Evolutionary conservation across 495 filamentous ascomycete genomes (phyloP), one percentile per base, ranked within the genome.

Genomic region (Peziza echinospora): DNA sequence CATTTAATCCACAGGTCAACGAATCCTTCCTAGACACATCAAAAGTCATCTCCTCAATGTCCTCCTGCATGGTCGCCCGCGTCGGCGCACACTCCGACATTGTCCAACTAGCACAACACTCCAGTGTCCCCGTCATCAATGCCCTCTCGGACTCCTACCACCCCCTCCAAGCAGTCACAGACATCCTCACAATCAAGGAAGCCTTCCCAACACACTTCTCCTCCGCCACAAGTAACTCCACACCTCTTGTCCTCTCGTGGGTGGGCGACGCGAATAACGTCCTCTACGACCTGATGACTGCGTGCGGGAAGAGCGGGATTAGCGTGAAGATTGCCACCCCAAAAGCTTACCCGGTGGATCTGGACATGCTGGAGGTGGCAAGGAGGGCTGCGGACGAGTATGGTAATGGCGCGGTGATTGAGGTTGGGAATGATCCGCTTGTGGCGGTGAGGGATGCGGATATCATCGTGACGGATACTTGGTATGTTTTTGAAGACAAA

Each of bases 261-360:
- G 68, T 97, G 21, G 89, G 89, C 39, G 89, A 97, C 57, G 81
- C 85, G 16, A 97, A 94, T 65, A 97, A 97, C 54, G 87, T 97
- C 19, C 73, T 94, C 21, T 93, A 82, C 60, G 89, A 97, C 60
- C 67, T 96, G 26, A 82, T 83, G 7, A 89, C 83, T 47, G 85
- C 68, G 23, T 84, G 81, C 43, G 63, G 73, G 46, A 96, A 93
- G 65, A 73, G 87, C 50, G 89, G 89, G 39, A 74, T 93, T 19
- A 68, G 91, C 52, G 66, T 97, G 44, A 64, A 78, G 3, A 82
- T 96, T 13, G 89, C 89, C 21, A 86, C 86, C 5, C 89, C 89
- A 6, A 65, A 71, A 47, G 80, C 76, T 34, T 93, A 93, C 61
- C 72, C 70, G 21, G 87, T 94, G 51, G 81, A 82, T 6, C 54